Conservation (phyloP, 2,329 filamentous ascomycete genomes). For the Aureobasidium musti region DNA sequence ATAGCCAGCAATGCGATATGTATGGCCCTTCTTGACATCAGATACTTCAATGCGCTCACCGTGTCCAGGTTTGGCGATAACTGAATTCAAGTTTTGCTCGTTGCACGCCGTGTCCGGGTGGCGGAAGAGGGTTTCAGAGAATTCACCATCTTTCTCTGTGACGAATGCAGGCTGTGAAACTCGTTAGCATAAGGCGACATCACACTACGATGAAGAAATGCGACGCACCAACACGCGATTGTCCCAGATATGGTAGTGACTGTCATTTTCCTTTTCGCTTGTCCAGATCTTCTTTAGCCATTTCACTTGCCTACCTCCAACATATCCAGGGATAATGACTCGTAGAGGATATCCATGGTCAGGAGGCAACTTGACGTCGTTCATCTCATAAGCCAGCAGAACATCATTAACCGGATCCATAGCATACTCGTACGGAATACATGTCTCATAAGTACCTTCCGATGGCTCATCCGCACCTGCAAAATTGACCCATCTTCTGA, state of each 20-base stretch:
- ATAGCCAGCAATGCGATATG: slow-evolving; percentile 51
- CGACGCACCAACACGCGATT: slow-evolving; percentile 47
- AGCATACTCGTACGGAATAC: slow-evolving; percentile 52
- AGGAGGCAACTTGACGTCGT: slow-evolving; percentile 44
- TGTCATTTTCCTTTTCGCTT: slow-evolving; percentile 46
- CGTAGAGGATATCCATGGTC: slow-evolving; percentile 50
- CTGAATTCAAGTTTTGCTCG: slow-evolving; percentile 54
- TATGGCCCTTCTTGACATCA: slow-evolving; percentile 44
- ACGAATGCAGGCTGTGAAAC: slow-evolving; percentile 47
- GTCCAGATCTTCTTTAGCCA: slow-evolving; percentile 49
- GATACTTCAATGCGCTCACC: slow-evolving; percentile 48
- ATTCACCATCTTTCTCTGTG: slow-evolving; percentile 52
- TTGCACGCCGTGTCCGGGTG: slow-evolving; percentile 54
- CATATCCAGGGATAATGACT: slow-evolving; percentile 48
- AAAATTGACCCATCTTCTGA: slow-evolving; percentile 52
- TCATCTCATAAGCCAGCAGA: slow-evolving; percentile 58
- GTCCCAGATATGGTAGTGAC: slow-evolving; percentile 54
- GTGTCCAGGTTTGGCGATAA: slow-evolving; percentile 51
- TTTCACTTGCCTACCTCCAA: slow-evolving; percentile 48
- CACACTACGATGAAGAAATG: background rate
- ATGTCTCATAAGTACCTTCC: slow-evolving; percentile 54
- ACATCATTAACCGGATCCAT: slow-evolving; percentile 54
- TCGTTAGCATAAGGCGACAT: background rate
- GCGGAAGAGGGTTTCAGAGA: slow-evolving; percentile 51
- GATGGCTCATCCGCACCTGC: slow-evolving; percentile 53